Evolutionary conservation across 208 protist genomes (phyloP).

Genomic region (Naegleria fowleri): DNA sequence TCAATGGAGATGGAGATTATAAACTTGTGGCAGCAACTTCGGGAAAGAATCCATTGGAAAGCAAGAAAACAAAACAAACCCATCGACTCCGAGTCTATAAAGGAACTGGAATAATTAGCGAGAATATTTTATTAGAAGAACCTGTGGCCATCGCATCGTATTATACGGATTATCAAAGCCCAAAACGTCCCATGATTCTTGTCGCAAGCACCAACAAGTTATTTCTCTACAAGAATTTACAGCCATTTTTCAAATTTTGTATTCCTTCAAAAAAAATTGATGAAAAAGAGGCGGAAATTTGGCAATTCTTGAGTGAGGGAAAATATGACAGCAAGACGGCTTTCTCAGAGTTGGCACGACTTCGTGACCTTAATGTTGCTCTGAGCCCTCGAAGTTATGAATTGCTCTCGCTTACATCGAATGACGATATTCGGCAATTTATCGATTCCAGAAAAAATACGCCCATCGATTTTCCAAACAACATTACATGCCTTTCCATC

Average conservation of each 20-base stretch:
- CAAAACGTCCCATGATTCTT: slow-evolving; percentile 62
- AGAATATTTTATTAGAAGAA: slow-evolving; percentile 69
- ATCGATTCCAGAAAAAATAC: slow-evolving; percentile 5
- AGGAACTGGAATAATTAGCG: slow-evolving; percentile 66
- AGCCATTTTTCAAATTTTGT: slow-evolving; percentile 80
- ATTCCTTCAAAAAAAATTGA: slow-evolving; percentile 51
- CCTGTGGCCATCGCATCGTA: slow-evolving; percentile 71
- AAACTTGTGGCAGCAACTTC: slow-evolving; percentile 80
- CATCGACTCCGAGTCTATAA: slow-evolving; percentile 17
- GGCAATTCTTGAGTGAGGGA: slow-evolving; percentile 18
- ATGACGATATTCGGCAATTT: not conserved
- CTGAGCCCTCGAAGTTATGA: slow-evolving; percentile 2
- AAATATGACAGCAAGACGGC: slow-evolving; percentile 1
- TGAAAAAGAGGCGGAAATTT: slow-evolving; percentile 18
- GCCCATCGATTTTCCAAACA: not conserved
- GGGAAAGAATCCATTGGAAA: slow-evolving; percentile 61
- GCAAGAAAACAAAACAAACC: slow-evolving; percentile 29
- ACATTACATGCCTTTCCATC: slow-evolving; percentile 74
- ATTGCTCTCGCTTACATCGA: not conserved
- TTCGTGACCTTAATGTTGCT: not conserved
- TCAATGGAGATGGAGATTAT: slow-evolving; percentile 81
- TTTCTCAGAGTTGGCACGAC: not conserved
- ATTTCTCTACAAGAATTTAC: slow-evolving; percentile 79
- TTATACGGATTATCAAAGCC: slow-evolving; percentile 59
- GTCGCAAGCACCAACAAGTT: slow-evolving; percentile 72